These are phyloP conservation scores for Rubia balearica DNA, from an alignment of 305 asterid species.

Conservation along the genomic window DNA sequence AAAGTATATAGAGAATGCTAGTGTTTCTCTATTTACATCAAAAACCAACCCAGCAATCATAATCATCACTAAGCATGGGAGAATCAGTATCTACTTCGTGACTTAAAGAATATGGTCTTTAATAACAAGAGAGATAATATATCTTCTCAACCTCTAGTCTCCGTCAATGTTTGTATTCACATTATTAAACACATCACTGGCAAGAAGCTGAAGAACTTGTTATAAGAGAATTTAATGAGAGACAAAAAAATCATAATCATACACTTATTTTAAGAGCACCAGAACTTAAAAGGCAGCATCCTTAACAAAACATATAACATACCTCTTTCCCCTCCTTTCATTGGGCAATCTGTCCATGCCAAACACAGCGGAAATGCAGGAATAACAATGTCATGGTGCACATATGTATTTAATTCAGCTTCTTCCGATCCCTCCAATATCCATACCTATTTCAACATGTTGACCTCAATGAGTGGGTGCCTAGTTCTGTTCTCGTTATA, in stretches of 20 bases:
- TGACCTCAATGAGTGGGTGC: slow-evolving; percentile 12
- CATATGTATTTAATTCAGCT: slow-evolving; percentile 57
- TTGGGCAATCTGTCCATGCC: slow-evolving; percentile 89
- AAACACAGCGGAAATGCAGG: slow-evolving; percentile 92
- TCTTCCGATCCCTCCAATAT: slow-evolving; percentile 52
- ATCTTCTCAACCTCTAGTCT: neutral
- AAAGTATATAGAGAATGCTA: neutral
- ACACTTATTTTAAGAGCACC: neutral
- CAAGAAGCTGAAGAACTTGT: too few species aligned
- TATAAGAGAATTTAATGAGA: too few species aligned
- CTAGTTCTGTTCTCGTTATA: too few species aligned
- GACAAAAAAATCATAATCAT: too few species aligned
- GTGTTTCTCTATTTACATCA: neutral
- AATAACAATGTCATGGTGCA: slow-evolving; percentile 75
- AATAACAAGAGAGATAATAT: neutral
- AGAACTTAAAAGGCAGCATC: neutral
- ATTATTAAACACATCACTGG: neutral
- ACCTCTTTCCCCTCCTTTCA: slow-evolving; percentile 82
- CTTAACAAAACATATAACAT: slow-evolving; percentile 3
- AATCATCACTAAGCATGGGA: neutral
- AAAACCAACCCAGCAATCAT: neutral
- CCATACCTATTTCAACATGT: slow-evolving; percentile 51
- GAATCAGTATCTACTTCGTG: neutral
- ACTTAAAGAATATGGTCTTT: neutral
- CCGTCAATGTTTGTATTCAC: neutral